Percentiles rank a stretch among this genome's conserved stretches.
These are phyloP conservation scores for Psilocybe subaeruginosa DNA, from an alignment of 768 basidiomycete species.

Conservation along the genomic window DNA sequence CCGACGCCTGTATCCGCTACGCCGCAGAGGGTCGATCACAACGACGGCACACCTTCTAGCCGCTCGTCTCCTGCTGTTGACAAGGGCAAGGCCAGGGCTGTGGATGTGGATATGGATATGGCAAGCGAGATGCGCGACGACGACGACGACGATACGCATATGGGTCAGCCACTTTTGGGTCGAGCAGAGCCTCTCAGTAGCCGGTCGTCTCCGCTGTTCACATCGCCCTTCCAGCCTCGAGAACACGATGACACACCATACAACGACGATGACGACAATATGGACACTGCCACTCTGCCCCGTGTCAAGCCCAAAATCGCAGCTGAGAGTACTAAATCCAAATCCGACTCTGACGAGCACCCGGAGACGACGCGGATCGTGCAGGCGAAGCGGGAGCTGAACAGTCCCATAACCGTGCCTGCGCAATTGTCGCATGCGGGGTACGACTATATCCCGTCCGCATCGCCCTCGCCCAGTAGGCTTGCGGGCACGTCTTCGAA, in stretches of 20 bases:
- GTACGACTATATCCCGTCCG: slow-evolving; percentile 3
- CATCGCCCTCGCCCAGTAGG: not conserved
- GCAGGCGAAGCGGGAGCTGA: slow-evolving; percentile 1
- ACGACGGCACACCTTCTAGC: not conserved
- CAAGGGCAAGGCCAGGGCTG: not conserved
- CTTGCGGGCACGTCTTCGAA: not conserved
- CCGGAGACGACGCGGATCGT: not conserved
- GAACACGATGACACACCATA: not conserved
- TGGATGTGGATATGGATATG: not conserved
- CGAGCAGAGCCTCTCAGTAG: not conserved
- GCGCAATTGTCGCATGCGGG: not conserved
- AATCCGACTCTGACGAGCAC: not conserved
- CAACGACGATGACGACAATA: not conserved
- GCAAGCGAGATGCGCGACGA: not conserved
- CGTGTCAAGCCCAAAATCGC: not conserved
- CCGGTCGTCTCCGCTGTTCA: slow-evolving; percentile 7
- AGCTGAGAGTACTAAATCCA: not conserved
- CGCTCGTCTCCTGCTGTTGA: not conserved
- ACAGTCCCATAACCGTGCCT: not conserved
- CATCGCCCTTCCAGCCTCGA: not conserved
- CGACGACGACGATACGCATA: too few relatives aligned
- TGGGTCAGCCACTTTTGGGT: not conserved
- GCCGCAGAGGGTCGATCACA: not conserved
- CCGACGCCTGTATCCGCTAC: not conserved
- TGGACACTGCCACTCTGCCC: not conserved